Evolutionary conservation across 2,329 filamentous ascomycete genomes (phyloP).

Genomic region (Cordyceps fumosorosea): DNA sequence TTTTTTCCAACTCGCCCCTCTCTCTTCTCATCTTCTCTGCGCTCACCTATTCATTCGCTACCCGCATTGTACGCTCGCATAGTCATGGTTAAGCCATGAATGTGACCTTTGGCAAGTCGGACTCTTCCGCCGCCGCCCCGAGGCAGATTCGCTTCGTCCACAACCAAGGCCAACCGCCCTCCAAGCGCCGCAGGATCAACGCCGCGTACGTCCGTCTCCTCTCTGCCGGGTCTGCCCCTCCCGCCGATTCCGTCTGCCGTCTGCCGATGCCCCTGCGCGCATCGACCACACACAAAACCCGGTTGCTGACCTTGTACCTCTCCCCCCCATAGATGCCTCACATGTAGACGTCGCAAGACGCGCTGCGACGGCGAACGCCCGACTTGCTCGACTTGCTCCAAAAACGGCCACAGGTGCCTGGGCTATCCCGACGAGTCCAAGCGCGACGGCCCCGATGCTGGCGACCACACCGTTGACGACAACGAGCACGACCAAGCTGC

Average conservation of each 20-base stretch:
- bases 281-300: background rate
- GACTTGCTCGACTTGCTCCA: constrained; percentile 63
- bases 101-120: constrained; percentile 21
- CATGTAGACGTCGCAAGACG: constrained; percentile 70
- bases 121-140: constrained; percentile 26
- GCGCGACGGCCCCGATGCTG: constrained; percentile 23
- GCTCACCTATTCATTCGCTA: background rate
- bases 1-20: background rate
- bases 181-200: constrained; percentile 71
- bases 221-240: background rate
- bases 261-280: background rate
- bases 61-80: background rate
- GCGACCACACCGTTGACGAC: constrained; percentile 31
- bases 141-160: constrained; percentile 74
- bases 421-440: constrained; percentile 52
- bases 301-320: background rate
- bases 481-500: constrained; percentile 21
- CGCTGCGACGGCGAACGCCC: constrained; percentile 69
- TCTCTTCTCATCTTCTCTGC: background rate
- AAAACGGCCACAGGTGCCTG: constrained; percentile 62
- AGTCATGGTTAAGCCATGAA: constrained; percentile 16
- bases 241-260: background rate
- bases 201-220: constrained; percentile 55
- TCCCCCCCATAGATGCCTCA: constrained; percentile 50
- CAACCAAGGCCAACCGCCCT: constrained; percentile 72